These are phyloP conservation scores for Ceratobasidium sp. DNA, from an alignment of 1,284 basidiomycete species.

Conservation along the genomic window DNA sequence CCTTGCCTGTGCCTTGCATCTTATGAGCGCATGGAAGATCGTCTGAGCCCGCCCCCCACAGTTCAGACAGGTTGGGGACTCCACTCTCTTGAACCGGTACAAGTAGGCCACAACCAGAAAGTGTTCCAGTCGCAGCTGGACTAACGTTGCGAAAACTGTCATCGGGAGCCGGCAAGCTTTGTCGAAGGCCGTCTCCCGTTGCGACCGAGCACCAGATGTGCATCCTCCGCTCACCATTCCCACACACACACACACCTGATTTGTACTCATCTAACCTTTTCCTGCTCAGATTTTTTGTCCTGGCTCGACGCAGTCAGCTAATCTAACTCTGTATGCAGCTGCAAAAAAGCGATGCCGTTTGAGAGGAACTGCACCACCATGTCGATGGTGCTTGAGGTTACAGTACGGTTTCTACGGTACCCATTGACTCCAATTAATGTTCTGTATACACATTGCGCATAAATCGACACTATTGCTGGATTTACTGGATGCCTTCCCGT, in stretches of 20 bases:
- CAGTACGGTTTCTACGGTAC: neutral
- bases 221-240: too few relatives aligned
- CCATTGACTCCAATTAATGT: constrained; percentile 1
- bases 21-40: neutral
- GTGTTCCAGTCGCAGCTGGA: neutral
- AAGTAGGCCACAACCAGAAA: neutral
- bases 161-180: neutral
- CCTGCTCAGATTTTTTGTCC: too few relatives aligned
- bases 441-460: neutral
- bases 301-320: neutral
- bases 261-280: too few relatives aligned
- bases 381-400: constrained; percentile 3
- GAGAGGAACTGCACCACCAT: neutral
- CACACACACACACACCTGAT: too few relatives aligned
- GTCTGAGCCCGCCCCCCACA: neutral
- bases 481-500: too few relatives aligned
- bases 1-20: neutral
- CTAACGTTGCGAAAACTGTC: neutral
- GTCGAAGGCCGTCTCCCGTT: too few relatives aligned
- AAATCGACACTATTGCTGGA: neutral
- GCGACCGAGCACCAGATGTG: too few relatives aligned
- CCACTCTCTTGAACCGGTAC: too few relatives aligned
- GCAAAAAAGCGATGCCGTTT: neutral
- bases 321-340: neutral
- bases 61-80: too few relatives aligned